These are phyloP conservation scores for Allium fistulosum DNA, from an alignment of 106 monocot genomes.

Conservation along the genomic window DNA sequence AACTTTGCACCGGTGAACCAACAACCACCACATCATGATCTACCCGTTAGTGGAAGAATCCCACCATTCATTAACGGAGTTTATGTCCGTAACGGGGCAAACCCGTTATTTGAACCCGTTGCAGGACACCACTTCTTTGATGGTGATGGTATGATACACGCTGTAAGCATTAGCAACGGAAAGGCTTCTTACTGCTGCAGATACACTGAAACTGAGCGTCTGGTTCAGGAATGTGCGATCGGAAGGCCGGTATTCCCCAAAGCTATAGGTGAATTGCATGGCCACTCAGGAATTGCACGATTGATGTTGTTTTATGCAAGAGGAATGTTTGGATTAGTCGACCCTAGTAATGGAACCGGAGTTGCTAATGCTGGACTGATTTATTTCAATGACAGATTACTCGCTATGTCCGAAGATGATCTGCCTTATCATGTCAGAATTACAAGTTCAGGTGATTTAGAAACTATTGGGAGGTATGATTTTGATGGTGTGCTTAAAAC, in stretches of 20 bases:
- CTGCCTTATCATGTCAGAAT: slow-evolving; percentile 70
- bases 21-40: slow-evolving; percentile 20
- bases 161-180: slow-evolving; percentile 34
- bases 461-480: slow-evolving; percentile 62
- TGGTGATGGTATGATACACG: slow-evolving; percentile 77
- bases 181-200: slow-evolving; percentile 51
- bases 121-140: slow-evolving; percentile 76
- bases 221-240: slow-evolving; percentile 39
- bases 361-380: slow-evolving; percentile 77
- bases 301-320: slow-evolving; percentile 49
- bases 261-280: slow-evolving; percentile 73
- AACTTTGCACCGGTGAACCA: slow-evolving; percentile 68
- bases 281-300: slow-evolving; percentile 65
- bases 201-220: slow-evolving; percentile 47
- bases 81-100: slow-evolving; percentile 66
- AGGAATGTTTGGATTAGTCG: slow-evolving; percentile 41
- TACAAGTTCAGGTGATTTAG: slow-evolving; percentile 46
- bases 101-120: slow-evolving; percentile 44
- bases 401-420: slow-evolving; percentile 92
- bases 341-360: slow-evolving; percentile 52
- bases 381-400: slow-evolving; percentile 59
- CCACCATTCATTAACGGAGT: slow-evolving; percentile 41
- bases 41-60: slow-evolving; percentile 42
- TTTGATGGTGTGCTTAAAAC: slow-evolving; percentile 47
- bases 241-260: slow-evolving; percentile 58